Conservation (phyloP, 2,329 filamentous ascomycete species). For the Immersiporthe knoxdaviesiana region DNA sequence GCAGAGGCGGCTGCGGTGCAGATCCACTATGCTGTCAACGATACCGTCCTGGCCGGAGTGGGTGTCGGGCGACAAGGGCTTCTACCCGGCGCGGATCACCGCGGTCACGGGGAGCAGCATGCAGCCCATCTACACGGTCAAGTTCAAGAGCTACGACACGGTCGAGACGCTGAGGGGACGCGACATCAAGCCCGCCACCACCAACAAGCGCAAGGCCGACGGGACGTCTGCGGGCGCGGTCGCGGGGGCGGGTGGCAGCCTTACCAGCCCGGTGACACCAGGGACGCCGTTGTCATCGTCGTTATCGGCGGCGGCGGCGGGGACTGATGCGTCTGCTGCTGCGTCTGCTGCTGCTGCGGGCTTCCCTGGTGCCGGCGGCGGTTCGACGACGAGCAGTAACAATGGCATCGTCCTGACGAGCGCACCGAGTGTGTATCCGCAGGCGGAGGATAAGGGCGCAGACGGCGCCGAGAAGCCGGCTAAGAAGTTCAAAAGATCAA, state of each 20-base stretch:
- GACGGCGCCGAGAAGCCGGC: slow-evolving; percentile 71
- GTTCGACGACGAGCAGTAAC: slow-evolving; percentile 41
- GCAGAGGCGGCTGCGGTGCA: slow-evolving; percentile 37
- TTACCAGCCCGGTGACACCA: slow-evolving; percentile 22
- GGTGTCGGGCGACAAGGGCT: slow-evolving; percentile 84
- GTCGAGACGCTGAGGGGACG: slow-evolving; percentile 80
- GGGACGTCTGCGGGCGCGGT: slow-evolving; percentile 48
- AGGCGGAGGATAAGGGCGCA: slow-evolving; percentile 67
- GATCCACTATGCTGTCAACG: slow-evolving; percentile 79
- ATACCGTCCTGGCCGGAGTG: slow-evolving; percentile 89
- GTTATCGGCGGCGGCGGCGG: no score
- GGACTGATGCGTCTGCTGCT: slow-evolving; percentile 45
- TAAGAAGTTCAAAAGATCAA: slow-evolving; percentile 88
- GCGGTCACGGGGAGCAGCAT: slow-evolving; percentile 91
- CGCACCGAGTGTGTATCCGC: slow-evolving; percentile 59
- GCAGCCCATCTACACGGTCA: slow-evolving; percentile 90
- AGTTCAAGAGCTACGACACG: slow-evolving; percentile 88
- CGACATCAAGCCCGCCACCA: slow-evolving; percentile 81
- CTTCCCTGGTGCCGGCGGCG: not conserved
- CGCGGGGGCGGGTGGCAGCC: slow-evolving; percentile 36
- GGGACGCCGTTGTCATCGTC: slow-evolving; percentile 34
- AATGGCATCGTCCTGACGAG: slow-evolving; percentile 58
- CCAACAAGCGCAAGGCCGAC: slow-evolving; percentile 86
- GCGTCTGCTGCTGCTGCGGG: slow-evolving; percentile 57
- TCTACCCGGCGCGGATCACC: slow-evolving; percentile 91